phyloP scores from a whole-genome alignment of 495 filamentous ascomycete genomes.

The Aspergillus ellipticus region DNA sequence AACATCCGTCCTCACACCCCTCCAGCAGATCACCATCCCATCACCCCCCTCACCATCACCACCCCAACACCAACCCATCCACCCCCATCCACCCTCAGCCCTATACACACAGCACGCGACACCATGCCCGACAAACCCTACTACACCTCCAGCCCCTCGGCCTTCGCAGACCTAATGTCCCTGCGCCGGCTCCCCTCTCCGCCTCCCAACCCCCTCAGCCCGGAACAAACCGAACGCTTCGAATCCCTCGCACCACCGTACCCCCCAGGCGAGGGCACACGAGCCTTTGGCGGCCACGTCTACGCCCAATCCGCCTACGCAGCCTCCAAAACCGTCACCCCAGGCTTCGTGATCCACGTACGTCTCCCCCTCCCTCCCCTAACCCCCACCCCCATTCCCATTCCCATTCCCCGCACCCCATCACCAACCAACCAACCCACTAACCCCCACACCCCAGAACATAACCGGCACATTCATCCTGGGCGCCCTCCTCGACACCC shows the following conservation, averaged over 20 bases:
- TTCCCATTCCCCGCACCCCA: not conserved
- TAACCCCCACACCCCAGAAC: constrained; percentile 39
- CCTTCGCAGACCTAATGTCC: constrained; percentile 35
- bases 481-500: constrained; percentile 45
- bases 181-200: constrained; percentile 30
- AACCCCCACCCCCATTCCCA: not conserved
- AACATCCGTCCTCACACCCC: no score
- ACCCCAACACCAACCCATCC: not conserved
- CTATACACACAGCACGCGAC: not conserved
- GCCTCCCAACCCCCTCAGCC: constrained; percentile 6
- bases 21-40: no score
- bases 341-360: constrained; percentile 59
- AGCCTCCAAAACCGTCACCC: constrained; percentile 50
- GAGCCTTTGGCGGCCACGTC: constrained; percentile 63
- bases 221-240: constrained; percentile 31
- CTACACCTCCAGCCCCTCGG: constrained; percentile 12
- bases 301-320: constrained; percentile 63
- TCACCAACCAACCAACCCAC: not conserved
- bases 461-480: constrained; percentile 68
- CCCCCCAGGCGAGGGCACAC: constrained; percentile 26
- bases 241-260: constrained; percentile 31
- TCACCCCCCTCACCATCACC: no score
- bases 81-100: not conserved
- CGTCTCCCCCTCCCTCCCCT: constrained; percentile 17
- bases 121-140: not conserved